Base-by-base conservation (phyloP, 2,329 filamentous ascomycete genomes). In the Diaporthe australafricana region DNA sequence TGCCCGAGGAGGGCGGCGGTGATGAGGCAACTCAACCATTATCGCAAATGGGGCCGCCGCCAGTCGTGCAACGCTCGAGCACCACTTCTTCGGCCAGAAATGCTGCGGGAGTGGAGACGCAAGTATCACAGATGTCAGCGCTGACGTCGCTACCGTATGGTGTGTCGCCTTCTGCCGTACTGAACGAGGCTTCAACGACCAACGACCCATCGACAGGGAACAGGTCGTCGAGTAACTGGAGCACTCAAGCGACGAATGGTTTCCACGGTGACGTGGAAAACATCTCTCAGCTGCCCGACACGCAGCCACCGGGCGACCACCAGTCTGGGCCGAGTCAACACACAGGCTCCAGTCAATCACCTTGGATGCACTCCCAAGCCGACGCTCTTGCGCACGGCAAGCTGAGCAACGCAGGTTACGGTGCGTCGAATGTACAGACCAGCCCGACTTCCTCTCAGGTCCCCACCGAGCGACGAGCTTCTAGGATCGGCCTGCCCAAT, bases 141-240 rank as follows among this genome's bases (percentile, higher is more conserved):
- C 81, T 91, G 55, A 90, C 89, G 20, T 83, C 88, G 25, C 80
- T 92, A 3, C 88, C 90, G 0, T 82, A 86, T 0, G 89, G 88
- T 5, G 83, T 90, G 68, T 89, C 88, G 5, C 89, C 89, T 17
- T 89, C 87, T 32, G 88, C 87, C 16, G 81, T 88, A 72, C 84
- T 91, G 68, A 98, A 98, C 77, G 95, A 97, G 77, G 96, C 95
- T 1, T 97, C 95, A 2, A 97, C 95, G 1, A 98, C 95, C n/a
- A 96, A 97, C 82, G 95, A 93, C 2, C 94, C 93, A 1, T 91
- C 93, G 73, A 89, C 92, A 3, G 84, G 85, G 20, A 84, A 86
- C 73, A 79, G 84, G 67, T 91, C 91, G 16, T 91, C 89, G 1
- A 90, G 89, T 2, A 87, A 89, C 75, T 88, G 88, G 80, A 92